These are phyloP conservation scores for Boletellus sp. DNA, from an alignment of 768 basidiomycete species.

Conservation along the genomic window DNA sequence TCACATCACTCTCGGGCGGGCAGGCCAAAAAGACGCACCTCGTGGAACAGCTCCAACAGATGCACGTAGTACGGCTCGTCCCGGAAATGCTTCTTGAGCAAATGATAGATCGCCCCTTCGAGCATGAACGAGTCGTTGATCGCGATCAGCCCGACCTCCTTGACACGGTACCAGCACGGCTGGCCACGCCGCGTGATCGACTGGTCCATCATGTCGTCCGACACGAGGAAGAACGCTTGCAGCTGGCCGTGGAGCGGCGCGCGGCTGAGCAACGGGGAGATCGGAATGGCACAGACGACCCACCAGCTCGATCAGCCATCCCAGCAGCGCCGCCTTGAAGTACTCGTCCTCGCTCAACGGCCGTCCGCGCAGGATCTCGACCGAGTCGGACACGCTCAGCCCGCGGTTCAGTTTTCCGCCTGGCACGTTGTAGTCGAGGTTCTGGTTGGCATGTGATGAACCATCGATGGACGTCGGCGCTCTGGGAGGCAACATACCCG, in stretches of 20 bases:
- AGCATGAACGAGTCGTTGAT: slow-evolving; percentile 98
- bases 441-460: slow-evolving; percentile 40
- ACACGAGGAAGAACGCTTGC: slow-evolving; percentile 95
- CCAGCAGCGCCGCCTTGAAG: slow-evolving; percentile 80
- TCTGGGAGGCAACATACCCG: slow-evolving; percentile 45
- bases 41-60: slow-evolving; percentile 87
- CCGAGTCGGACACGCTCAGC: slow-evolving; percentile 92
- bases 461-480: neutral
- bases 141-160: slow-evolving; percentile 67
- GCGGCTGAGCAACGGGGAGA: too few species aligned
- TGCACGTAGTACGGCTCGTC: slow-evolving; percentile 80
- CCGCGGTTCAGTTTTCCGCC: slow-evolving; percentile 96
- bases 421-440: slow-evolving; percentile 90
- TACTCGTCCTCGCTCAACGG: slow-evolving; percentile 79
- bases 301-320: slow-evolving; percentile 95
- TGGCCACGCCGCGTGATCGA: slow-evolving; percentile 92
- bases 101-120: slow-evolving; percentile 86
- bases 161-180: slow-evolving; percentile 87
- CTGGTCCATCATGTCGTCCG: slow-evolving; percentile 97
- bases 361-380: slow-evolving; percentile 78
- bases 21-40: slow-evolving; percentile 40
- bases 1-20: too few species aligned
- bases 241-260: too few species aligned
- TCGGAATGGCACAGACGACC: too few species aligned
- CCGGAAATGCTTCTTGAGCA: slow-evolving; percentile 86